A percentile compares a stretch with the other conserved stretches of the same genome.
Conservation (phyloP, 2,329 filamentous ascomycete genomes). For the Mariannaea elegans region DNA sequence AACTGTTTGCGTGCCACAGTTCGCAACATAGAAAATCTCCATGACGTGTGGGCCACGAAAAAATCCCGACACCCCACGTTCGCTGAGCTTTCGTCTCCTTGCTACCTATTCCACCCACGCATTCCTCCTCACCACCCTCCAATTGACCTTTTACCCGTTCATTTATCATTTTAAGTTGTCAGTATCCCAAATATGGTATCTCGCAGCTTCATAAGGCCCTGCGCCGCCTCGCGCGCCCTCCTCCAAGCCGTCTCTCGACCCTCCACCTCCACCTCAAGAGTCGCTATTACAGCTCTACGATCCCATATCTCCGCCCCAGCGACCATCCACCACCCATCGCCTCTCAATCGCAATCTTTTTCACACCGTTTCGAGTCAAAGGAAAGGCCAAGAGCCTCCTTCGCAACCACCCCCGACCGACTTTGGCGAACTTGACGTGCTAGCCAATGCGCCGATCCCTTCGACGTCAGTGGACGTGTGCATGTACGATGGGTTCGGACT, state of each 20-base stretch:
- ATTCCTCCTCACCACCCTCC: neutral
- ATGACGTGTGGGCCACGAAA: conserved; percentile 42
- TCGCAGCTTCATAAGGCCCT: conserved; percentile 34
- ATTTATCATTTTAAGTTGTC: neutral
- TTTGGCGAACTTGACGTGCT: conserved; percentile 83
- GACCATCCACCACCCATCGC: conserved; percentile 1
- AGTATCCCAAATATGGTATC: conserved; percentile 26
- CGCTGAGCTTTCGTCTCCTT: conserved; percentile 16
- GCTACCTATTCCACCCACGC: neutral
- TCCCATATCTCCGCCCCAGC: conserved; percentile 1
- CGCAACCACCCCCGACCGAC: conserved; percentile 60
- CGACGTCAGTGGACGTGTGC: conserved; percentile 86
- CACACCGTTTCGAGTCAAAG: conserved; percentile 29
- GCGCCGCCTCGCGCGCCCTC: conserved; percentile 30
- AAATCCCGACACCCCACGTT: conserved; percentile 39
- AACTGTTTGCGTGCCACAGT: no score
- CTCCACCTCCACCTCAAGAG: conserved; percentile 15
- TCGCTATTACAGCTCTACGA: conserved; percentile 27
- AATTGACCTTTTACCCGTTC: neutral
- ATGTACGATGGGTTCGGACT: conserved; percentile 85
- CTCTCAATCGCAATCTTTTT: conserved; percentile 25
- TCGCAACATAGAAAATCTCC: conserved; percentile 16
- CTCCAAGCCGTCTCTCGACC: conserved; percentile 31
- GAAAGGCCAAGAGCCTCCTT: conserved; percentile 37
- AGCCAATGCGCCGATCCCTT: conserved; percentile 76